A percentile compares a stretch with the other conserved stretches of the same genome.
phyloP scores from a whole-genome alignment of 2,329 filamentous ascomycete species.

The Colletotrichum salicis region DNA sequence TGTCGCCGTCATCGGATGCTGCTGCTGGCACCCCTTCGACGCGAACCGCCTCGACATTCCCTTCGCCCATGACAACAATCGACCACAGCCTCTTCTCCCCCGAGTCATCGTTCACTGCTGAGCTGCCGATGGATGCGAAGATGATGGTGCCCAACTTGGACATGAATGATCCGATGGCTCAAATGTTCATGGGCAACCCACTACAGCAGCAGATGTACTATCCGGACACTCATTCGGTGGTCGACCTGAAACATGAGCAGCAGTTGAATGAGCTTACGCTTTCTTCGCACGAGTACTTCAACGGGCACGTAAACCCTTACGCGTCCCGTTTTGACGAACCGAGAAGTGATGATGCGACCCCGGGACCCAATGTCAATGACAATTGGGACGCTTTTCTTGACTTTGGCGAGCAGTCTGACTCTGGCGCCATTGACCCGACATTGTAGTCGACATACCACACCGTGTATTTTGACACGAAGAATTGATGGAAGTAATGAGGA shows the following conservation, averaged over 20 bases:
- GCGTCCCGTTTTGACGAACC: conserved; percentile 1
- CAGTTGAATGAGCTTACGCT: conserved; percentile 1
- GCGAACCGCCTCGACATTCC: conserved; percentile 39
- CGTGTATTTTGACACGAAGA: background rate
- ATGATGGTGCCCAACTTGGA: conserved; percentile 51
- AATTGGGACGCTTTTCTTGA: conserved; percentile 27
- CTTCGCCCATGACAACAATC: conserved; percentile 37
- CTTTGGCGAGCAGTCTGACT: conserved; percentile 37
- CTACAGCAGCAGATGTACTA: conserved; percentile 22
- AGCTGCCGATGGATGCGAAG: conserved; percentile 54
- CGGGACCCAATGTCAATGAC: conserved; percentile 4
- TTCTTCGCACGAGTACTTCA: conserved; percentile 23
- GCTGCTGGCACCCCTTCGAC: conserved; percentile 30
- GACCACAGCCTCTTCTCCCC: conserved; percentile 40
- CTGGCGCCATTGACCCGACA: conserved; percentile 18
- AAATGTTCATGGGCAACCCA: conserved; percentile 31
- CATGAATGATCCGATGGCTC: conserved; percentile 41
- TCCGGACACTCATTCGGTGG: conserved; percentile 10
- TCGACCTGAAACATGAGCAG: conserved; percentile 19
- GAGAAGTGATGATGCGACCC: conserved; percentile 8
- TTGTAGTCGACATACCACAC: conserved; percentile 3
- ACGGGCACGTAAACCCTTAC: conserved; percentile 27
- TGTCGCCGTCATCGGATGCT: conserved; percentile 41
- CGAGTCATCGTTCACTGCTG: conserved; percentile 53
- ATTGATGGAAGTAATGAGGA: conserved; percentile 42